Conservation (phyloP, 2,329 filamentous ascomycete species). For the Teratosphaeria pseudoeucalypti region DNA sequence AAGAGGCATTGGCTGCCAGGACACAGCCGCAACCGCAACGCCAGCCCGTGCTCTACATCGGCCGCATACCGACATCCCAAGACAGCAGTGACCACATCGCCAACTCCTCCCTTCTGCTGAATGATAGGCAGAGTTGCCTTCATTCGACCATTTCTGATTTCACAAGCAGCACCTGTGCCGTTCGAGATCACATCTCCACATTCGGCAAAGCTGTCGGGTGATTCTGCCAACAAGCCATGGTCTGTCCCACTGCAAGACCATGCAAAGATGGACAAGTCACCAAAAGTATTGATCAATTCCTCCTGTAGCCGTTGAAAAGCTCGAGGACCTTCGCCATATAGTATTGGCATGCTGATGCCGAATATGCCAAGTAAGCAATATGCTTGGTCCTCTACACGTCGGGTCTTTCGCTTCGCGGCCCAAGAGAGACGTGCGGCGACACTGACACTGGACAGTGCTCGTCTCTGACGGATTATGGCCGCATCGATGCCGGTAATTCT, state of each 20-base stretch:
- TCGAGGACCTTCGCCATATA: slow-evolving; percentile 13
- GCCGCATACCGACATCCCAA: not conserved
- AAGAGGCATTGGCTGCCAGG: not conserved
- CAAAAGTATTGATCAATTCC: slow-evolving; percentile 11
- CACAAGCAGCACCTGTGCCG: not conserved
- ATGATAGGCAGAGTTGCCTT: not conserved
- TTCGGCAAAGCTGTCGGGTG: not conserved
- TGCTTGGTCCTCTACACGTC: slow-evolving; percentile 12
- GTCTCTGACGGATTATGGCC: not conserved
- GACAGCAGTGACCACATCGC: not conserved
- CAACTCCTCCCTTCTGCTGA: not conserved
- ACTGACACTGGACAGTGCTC: not conserved
- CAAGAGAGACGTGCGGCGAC: slow-evolving; percentile 12
- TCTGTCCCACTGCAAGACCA: slow-evolving; percentile 4
- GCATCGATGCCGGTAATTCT: slow-evolving; percentile 4
- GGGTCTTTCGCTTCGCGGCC: slow-evolving; percentile 11
- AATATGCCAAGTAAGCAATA: slow-evolving; percentile 16
- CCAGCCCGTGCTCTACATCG: not conserved
- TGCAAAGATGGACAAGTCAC: slow-evolving; percentile 17
- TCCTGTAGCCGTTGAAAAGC: slow-evolving; percentile 17
- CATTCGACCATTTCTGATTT: not conserved
- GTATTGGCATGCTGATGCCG: slow-evolving; percentile 14
- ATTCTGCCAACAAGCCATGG: not conserved
- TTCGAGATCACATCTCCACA: not conserved
- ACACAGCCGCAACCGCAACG: not conserved